A percentile compares a stretch with the other conserved stretches of the same genome.
Evolutionary conservation across 768 basidiomycete species (phyloP).

Genomic region (Asterophora lycoperdoides): DNA sequence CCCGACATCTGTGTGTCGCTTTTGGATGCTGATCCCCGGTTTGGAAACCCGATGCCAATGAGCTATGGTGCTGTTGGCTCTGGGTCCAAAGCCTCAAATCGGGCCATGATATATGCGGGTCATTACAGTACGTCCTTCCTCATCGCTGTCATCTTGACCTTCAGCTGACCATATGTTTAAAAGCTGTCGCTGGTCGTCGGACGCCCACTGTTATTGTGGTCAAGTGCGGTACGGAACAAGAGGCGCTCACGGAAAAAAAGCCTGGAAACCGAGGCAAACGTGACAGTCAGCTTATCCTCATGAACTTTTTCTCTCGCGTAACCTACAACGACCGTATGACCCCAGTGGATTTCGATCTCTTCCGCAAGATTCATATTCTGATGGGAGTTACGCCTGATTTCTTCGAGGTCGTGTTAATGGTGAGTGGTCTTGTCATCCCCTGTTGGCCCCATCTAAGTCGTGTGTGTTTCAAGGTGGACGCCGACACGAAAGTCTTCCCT

Average conservation of each 20-base stretch:
- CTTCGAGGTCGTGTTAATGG: constrained; percentile 97
- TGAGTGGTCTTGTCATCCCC: constrained; percentile 35
- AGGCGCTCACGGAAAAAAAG: constrained; percentile 81
- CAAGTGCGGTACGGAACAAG: constrained; percentile 91
- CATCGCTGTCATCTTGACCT: neutral
- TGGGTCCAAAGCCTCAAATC: constrained; percentile 85
- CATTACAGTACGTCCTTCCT: constrained; percentile 78
- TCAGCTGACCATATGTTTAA: constrained; percentile 7
- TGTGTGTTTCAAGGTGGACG: constrained; percentile 74
- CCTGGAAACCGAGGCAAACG: constrained; percentile 98
- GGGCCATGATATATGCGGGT: constrained; percentile 99
- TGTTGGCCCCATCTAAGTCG: neutral
- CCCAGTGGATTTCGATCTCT: constrained; percentile 96
- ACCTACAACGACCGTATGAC: constrained; percentile 99
- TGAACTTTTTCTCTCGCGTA: constrained; percentile 99
- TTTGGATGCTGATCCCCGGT: constrained; percentile 89
- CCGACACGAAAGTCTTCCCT: constrained; percentile 94
- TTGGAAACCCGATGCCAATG: constrained; percentile 96
- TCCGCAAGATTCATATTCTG: constrained; percentile 91
- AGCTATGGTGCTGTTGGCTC: constrained; percentile 87
- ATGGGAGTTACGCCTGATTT: constrained; percentile 99
- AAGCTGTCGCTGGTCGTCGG: constrained; percentile 79
- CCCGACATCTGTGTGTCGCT: constrained; percentile 94
- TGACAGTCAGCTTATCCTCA: constrained; percentile 96
- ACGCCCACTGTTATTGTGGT: constrained; percentile 94